Evolutionary conservation across 2,329 filamentous ascomycete genomes (phyloP), one percentile per base, ranked within the genome.

Genomic region (Hypoxylon sp.): DNA sequence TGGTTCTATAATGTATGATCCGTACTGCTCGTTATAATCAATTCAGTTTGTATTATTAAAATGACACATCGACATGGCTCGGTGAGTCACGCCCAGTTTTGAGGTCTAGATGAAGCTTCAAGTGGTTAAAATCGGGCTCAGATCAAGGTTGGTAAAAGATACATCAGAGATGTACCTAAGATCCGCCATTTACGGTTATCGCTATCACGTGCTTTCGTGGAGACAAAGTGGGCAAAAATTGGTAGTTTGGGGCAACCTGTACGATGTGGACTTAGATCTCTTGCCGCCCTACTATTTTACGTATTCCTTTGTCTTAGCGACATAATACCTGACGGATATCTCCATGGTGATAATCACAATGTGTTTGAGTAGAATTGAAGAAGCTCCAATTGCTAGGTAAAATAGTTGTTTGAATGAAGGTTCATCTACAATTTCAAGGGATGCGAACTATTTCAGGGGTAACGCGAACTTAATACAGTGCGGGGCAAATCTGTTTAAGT

Each of bases 171-270:
- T 44, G 31, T 48, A 42, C 27, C 20, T 26, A 11, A 25, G 21
- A 6, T 6, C 21, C 21, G 21, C 21, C 5, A 25, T 25, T 9
- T 9, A 21, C 19, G 21, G 27, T 21, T 17, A 23, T n/a, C n/a
- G n/a, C n/a, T n/a, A n/a, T 29, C 55, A 60, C 57, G 55, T 58
- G 55, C 11, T 51, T 55, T 60, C 51, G 55, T 55, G 55, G 41
- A 23, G 42, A 51, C 19, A 25, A 15, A 25, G 21, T 9, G 21
- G 21, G 31, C n/a, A n/a, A n/a, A n/a, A n/a, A n/a, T n/a, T n/a
- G n/a, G n/a, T n/a, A n/a, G n/a, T n/a, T n/a, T n/a, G n/a, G n/a
- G n/a, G n/a, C n/a, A n/a, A n/a, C n/a, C n/a, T n/a, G n/a, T n/a
- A n/a, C n/a, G n/a, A n/a, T n/a, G n/a, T n/a, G n/a, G n/a, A n/a